A percentile compares a stretch with the other conserved stretches of the same genome.
phyloP scores from a whole-genome alignment of 140 eudicot genomes.

The Flaveria floridana region DNA sequence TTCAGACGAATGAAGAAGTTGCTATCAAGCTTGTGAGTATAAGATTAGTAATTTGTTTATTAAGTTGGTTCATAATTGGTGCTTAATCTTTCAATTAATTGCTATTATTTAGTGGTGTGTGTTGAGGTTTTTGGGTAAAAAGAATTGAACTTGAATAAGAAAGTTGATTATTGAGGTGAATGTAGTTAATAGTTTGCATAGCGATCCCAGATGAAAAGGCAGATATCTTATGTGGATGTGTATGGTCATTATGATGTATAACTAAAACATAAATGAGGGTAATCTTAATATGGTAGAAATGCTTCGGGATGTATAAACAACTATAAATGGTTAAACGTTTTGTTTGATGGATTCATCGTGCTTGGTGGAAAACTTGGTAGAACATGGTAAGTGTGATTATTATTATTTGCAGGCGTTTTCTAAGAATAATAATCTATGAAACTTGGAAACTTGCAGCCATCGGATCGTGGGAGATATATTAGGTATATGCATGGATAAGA shows the following conservation, averaged over 20 bases:
- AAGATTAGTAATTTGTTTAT: background rate
- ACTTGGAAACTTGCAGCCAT: background rate
- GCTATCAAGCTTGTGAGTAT: constrained; percentile 89
- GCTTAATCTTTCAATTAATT: constrained; percentile 4
- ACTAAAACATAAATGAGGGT: background rate
- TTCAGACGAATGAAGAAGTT: constrained; percentile 83
- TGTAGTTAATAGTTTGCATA: background rate
- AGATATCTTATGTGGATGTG: constrained; percentile 12
- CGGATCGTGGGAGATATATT: background rate
- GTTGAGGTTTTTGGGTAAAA: background rate
- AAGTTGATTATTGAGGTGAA: background rate
- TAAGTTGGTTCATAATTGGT: background rate
- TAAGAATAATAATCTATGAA: background rate
- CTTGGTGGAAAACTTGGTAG: constrained; percentile 15
- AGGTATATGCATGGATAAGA: background rate
- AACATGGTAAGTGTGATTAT: constrained; percentile 2
- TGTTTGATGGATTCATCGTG: background rate
- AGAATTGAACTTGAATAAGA: background rate
- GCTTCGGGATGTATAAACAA: constrained; percentile 1
- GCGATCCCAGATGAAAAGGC: background rate
- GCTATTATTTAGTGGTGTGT: background rate
- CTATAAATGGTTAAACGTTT: background rate
- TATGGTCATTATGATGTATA: constrained; percentile 13
- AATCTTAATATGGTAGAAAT: background rate
- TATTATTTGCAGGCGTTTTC: background rate